Evolutionary conservation across 805 yeast genomes (phyloP), one percentile per base, ranked within the genome.

Genomic region (Ogataea paraovalis): DNA sequence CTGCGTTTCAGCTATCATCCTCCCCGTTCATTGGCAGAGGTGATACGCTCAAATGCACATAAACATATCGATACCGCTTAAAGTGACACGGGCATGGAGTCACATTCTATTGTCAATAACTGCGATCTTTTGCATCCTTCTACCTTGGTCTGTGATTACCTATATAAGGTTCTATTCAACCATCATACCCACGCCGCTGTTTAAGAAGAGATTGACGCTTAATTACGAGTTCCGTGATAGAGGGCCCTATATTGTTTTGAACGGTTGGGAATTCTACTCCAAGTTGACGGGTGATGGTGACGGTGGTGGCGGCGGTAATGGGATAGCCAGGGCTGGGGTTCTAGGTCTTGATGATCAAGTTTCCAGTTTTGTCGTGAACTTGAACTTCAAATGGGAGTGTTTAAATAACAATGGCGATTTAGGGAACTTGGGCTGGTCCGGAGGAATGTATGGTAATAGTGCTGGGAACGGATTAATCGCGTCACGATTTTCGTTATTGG

Each of bases 61-160:
- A 36, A 55, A 54, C 46, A 42, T 62, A 20, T 43, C 57, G 4
- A 47, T 58, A 16, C 66, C 66, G 10, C 45, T 62, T 45, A 42
- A 43, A 8, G 23, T 61, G 16, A 56, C 65, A 8, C 46, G 66
- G 23, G 43, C 53, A 4, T 21, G 54, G 18, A 38, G 59, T 6
- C 59, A 62, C 44, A 28, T 49, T 9, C 19, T 46, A 1, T 39
- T 54, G 21, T 36, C 54, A 13, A 20, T 36, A 14, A 32, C 50
- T 6, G 46, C 66, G 4, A 41, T 64, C 2, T 42, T 55, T n/a
- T 25, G 58, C 10, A 53, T 66, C 16, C 57, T 68, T 14, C 44
- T 66, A 7, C 72, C 72, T 6, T 56, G 65, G 52, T 66, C 71
- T 1, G 36, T 65, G 8, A 33, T 67, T 12, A 48, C 69, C 18